Evolutionary conservation across 345 rosid species (phyloP).

Genomic region (Salix udensis): DNA sequence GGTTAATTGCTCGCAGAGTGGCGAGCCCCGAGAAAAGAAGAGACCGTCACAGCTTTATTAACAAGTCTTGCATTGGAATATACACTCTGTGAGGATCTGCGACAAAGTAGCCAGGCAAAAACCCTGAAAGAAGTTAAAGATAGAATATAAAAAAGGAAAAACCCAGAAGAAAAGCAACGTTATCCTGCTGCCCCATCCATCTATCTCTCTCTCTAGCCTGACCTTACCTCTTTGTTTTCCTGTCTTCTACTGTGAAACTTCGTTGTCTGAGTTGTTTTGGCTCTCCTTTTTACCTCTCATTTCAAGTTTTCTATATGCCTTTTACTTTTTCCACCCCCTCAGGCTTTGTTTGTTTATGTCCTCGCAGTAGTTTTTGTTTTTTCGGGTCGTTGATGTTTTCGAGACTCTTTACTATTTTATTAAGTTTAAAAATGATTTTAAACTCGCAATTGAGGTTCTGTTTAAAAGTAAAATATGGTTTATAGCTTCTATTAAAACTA

Average conservation of each 20-base stretch:
- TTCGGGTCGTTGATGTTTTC: too few relatives aligned
- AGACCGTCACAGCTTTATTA: too few relatives aligned
- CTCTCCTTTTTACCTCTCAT: constrained; percentile 17
- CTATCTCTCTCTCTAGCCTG: background rate
- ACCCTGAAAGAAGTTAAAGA: constrained; percentile 17
- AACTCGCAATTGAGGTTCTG: too few relatives aligned
- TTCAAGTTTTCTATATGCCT: background rate
- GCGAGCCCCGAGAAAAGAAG: constrained; percentile 3
- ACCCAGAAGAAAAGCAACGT: constrained; percentile 30
- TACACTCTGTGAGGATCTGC: background rate
- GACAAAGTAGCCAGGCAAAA: constrained; percentile 16
- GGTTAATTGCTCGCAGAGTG: constrained; percentile 6
- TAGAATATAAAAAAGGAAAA: constrained; percentile 18
- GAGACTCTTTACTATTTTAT: too few relatives aligned
- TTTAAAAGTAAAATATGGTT: too few relatives aligned
- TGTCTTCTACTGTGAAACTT: constrained; percentile 39
- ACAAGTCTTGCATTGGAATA: background rate
- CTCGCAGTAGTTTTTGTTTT: too few relatives aligned
- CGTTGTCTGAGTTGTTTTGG: constrained; percentile 27
- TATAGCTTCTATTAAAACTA: too few relatives aligned
- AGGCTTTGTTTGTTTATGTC: background rate
- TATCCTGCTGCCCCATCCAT: background rate
- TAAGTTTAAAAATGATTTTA: too few relatives aligned
- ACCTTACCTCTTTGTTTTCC: constrained; percentile 37
- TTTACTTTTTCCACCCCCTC: background rate